A percentile compares a stretch with the other conserved stretches of the same genome.
Conservation (phyloP, 2,329 filamentous ascomycete genomes). For the Microsporum canis region DNA sequence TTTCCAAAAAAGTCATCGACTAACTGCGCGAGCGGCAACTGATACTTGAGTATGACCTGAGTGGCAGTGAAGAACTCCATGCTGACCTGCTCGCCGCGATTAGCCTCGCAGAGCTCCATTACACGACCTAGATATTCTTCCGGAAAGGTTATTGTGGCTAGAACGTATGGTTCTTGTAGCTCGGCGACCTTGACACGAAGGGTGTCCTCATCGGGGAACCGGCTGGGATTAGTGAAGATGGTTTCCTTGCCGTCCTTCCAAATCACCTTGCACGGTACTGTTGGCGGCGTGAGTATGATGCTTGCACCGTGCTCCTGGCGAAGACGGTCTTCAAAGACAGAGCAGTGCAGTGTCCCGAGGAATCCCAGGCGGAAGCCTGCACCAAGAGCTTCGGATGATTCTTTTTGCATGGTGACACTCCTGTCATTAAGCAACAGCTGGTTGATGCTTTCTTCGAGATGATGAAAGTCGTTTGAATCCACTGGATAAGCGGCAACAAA, state of each 20-base stretch:
- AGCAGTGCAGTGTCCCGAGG: slow-evolving; percentile 91
- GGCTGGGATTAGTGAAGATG: slow-evolving; percentile 72
- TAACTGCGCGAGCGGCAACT: slow-evolving; percentile 74
- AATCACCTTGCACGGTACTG: slow-evolving; percentile 78
- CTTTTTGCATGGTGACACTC: slow-evolving; percentile 86
- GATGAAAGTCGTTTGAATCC: slow-evolving; percentile 74
- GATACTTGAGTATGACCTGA: slow-evolving; percentile 91
- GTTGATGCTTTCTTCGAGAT: slow-evolving; percentile 84
- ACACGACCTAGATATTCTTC: slow-evolving; percentile 90
- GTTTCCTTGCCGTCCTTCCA: slow-evolving; percentile 67
- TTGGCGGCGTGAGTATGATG: slow-evolving; percentile 94
- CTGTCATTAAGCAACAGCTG: slow-evolving; percentile 91
- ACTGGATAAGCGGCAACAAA: slow-evolving; percentile 95
- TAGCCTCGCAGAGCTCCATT: slow-evolving; percentile 86
- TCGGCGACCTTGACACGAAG: slow-evolving; percentile 46
- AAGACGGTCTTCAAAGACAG: slow-evolving; percentile 94
- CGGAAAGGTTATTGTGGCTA: slow-evolving; percentile 76
- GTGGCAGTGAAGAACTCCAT: slow-evolving; percentile 83
- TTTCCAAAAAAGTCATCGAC: slow-evolving; percentile 98
- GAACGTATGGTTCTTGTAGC: slow-evolving; percentile 63
- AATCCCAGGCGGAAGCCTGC: slow-evolving; percentile 92
- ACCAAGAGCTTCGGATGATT: slow-evolving; percentile 84
- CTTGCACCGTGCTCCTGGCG: slow-evolving; percentile 87
- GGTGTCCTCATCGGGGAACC: slow-evolving; percentile 67
- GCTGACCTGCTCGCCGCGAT: slow-evolving; percentile 75